Evolutionary conservation across 2,329 filamentous ascomycete genomes (phyloP).

Genomic region (Pseudocercospora fuligena): DNA sequence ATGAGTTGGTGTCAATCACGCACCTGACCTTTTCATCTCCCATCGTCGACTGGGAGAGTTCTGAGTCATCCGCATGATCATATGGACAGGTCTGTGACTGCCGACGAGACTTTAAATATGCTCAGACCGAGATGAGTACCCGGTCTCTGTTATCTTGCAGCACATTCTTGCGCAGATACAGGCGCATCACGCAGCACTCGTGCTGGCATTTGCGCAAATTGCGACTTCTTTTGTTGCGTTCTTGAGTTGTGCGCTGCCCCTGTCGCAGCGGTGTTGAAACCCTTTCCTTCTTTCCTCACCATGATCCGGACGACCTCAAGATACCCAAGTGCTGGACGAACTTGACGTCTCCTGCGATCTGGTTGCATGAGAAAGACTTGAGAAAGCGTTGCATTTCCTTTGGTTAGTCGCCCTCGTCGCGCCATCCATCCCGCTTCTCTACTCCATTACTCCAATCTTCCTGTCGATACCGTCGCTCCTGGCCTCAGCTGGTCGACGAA

Average conservation of each 20-base stretch:
- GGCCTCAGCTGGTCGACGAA: slow-evolving; percentile 38
- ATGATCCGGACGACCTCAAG: slow-evolving; percentile 28
- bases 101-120: slow-evolving; percentile 43
- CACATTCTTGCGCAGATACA: slow-evolving; percentile 38
- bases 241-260: slow-evolving; percentile 43
- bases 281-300: slow-evolving; percentile 29
- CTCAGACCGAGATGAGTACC: slow-evolving; percentile 38
- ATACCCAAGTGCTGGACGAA: slow-evolving; percentile 31
- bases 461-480: slow-evolving; percentile 40
- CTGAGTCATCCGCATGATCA: slow-evolving; percentile 47
- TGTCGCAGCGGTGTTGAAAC: slow-evolving; percentile 35
- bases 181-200: slow-evolving; percentile 47
- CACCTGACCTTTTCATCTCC: slow-evolving; percentile 52
- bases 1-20: slow-evolving; percentile 42
- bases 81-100: slow-evolving; percentile 33
- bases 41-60: slow-evolving; percentile 42
- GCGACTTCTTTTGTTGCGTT: slow-evolving; percentile 40
- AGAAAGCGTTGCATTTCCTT: slow-evolving; percentile 40
- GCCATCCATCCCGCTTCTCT: slow-evolving; percentile 53
- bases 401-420: slow-evolving; percentile 38
- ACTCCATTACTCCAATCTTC: slow-evolving; percentile 43
- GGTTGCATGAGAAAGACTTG: slow-evolving; percentile 28
- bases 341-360: slow-evolving; percentile 27
- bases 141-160: slow-evolving; percentile 28
- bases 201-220: slow-evolving; percentile 42